These are phyloP conservation scores for Mytilinidion resinicola DNA, from an alignment of 495 filamentous ascomycete genomes.

Conservation along the genomic window DNA sequence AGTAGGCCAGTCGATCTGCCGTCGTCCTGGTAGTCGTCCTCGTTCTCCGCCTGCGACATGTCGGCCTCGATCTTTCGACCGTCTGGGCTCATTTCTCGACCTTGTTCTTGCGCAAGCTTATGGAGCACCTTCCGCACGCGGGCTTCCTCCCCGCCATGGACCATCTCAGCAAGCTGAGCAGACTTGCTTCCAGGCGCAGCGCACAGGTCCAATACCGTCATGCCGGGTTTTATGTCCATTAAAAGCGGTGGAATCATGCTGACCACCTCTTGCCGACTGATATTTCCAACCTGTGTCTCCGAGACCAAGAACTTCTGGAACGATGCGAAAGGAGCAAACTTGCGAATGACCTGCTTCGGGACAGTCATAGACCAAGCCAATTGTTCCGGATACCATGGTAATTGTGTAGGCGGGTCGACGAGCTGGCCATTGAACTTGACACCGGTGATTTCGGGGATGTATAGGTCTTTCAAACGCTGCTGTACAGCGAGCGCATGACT, in stretches of 20 bases:
- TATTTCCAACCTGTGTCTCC: slow-evolving; percentile 94
- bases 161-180: slow-evolving; percentile 87
- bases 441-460: slow-evolving; percentile 80
- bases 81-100: slow-evolving; percentile 45
- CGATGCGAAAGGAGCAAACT: slow-evolving; percentile 82
- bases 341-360: slow-evolving; percentile 85
- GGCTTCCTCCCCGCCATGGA: slow-evolving; percentile 85
- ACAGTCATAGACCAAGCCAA: slow-evolving; percentile 96
- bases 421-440: slow-evolving; percentile 69
- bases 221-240: slow-evolving; percentile 82
- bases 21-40: slow-evolving; percentile 61
- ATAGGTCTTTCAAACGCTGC: slow-evolving; percentile 72
- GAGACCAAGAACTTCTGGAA: slow-evolving; percentile 99
- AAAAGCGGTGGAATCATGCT: slow-evolving; percentile 97
- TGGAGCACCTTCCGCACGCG: slow-evolving; percentile 53
- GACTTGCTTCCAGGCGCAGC: slow-evolving; percentile 96
- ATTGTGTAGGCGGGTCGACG: slow-evolving; percentile 71
- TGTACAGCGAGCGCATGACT: slow-evolving; percentile 85
- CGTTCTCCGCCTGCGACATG: slow-evolving; percentile 43
- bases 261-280: slow-evolving; percentile 91
- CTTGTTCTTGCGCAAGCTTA: slow-evolving; percentile 43
- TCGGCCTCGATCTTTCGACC: slow-evolving; percentile 37
- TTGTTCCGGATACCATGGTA: slow-evolving; percentile 87
- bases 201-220: slow-evolving; percentile 91
- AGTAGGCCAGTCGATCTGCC: slow-evolving; percentile 84